Evolutionary conservation across 2,329 filamentous ascomycete genomes (phyloP).

Genomic region (Paracoccidioides lutzii): DNA sequence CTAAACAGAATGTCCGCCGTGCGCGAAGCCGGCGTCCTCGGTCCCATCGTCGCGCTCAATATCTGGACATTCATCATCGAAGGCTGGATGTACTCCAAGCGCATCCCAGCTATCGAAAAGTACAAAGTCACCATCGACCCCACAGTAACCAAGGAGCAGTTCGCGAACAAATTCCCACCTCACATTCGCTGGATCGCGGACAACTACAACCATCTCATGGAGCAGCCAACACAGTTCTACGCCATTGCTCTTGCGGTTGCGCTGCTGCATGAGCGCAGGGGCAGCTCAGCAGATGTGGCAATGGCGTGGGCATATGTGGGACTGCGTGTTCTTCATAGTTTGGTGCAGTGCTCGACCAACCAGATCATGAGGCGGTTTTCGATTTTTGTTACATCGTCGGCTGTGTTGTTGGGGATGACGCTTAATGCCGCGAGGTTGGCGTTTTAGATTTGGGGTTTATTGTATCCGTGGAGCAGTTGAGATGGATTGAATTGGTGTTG

Average conservation of each 20-base stretch:
- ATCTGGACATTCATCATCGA: constrained; percentile 33
- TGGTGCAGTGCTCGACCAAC: constrained; percentile 29
- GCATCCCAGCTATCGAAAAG: constrained; percentile 25
- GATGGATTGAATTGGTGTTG: no score
- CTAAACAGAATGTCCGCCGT: not conserved
- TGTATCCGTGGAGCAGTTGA: not conserved
- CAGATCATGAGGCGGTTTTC: constrained; percentile 25
- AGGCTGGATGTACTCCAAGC: constrained; percentile 29
- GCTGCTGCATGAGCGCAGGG: constrained; percentile 11
- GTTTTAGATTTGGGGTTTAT: not conserved
- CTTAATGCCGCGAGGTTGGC: constrained; percentile 7
- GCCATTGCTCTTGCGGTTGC: constrained; percentile 27
- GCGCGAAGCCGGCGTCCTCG: constrained; percentile 15
- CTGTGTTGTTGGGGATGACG: constrained; percentile 22
- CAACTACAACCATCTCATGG: constrained; percentile 34
- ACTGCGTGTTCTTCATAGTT: constrained; percentile 27
- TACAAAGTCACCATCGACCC: constrained; percentile 16
- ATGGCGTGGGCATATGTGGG: constrained; percentile 35
- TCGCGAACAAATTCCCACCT: constrained; percentile 17
- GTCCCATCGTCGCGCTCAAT: constrained; percentile 23
- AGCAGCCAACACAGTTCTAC: constrained; percentile 37
- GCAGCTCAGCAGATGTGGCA: constrained; percentile 16
- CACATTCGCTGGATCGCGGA: constrained; percentile 26
- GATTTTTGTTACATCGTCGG: constrained; percentile 21
- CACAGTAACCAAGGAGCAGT: constrained; percentile 14